Evolutionary conservation across 106 monocot species (phyloP).

Genomic region (Acorus calamus): DNA sequence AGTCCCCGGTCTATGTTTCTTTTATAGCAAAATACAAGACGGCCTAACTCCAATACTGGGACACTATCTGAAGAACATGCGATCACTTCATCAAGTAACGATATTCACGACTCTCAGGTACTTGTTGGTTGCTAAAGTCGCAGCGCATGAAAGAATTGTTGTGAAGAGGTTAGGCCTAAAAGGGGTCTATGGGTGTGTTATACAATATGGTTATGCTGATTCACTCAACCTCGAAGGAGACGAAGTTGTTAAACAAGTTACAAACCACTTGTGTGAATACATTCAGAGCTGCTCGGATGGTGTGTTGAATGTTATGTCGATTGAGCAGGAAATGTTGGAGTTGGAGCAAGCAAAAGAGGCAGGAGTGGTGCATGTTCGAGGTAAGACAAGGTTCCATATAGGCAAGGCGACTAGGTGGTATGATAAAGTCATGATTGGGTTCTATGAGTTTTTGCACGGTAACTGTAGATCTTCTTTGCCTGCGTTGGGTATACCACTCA

Average conservation of each 20-base stretch:
- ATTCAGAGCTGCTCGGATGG: slow-evolving; percentile 17
- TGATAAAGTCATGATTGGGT: slow-evolving; percentile 48
- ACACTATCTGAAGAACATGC: slow-evolving; percentile 47
- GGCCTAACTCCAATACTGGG: slow-evolving; percentile 55
- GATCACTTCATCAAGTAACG: slow-evolving; percentile 43
- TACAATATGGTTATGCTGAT: slow-evolving; percentile 67
- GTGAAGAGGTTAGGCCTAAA: slow-evolving; percentile 26
- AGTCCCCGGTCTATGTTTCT: slow-evolving; percentile 67
- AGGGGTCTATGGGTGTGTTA: slow-evolving; percentile 45
- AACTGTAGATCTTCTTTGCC: slow-evolving; percentile 64
- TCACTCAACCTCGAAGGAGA: slow-evolving; percentile 20
- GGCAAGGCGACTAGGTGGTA: slow-evolving; percentile 27
- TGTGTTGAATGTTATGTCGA: not conserved
- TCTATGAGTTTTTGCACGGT: slow-evolving; percentile 65
- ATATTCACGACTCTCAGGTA: slow-evolving; percentile 47
- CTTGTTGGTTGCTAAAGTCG: slow-evolving; percentile 44
- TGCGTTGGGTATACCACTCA: slow-evolving; percentile 31
- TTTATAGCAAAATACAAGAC: slow-evolving; percentile 61
- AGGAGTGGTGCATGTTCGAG: slow-evolving; percentile 54
- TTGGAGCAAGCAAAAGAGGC: slow-evolving; percentile 29
- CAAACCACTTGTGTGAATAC: slow-evolving; percentile 13
- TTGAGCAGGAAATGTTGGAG: slow-evolving; percentile 26
- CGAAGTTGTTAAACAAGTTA: slow-evolving; percentile 40
- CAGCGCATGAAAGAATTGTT: slow-evolving; percentile 28
- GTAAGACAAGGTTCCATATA: slow-evolving; percentile 55